phyloP scores from a whole-genome alignment of 805 yeast genomes.

The Kodamaea lidongshanica region DNA sequence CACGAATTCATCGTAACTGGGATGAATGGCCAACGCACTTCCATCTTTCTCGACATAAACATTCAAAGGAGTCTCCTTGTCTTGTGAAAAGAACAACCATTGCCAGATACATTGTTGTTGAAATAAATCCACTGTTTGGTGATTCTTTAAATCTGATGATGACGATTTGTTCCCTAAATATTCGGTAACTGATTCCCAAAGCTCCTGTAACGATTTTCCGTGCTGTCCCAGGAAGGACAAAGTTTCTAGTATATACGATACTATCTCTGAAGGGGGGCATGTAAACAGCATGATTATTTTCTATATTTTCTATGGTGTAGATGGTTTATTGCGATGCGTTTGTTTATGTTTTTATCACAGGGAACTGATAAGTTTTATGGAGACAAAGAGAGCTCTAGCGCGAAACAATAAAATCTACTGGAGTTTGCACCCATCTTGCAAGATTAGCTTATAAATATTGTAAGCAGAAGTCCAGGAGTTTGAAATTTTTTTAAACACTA shows the following conservation, averaged over 20 bases:
- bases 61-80: constrained; percentile 9
- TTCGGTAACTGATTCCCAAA: constrained; percentile 21
- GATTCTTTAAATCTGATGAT: constrained; percentile 13
- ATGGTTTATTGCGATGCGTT: no score
- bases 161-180: constrained; percentile 1
- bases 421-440: no score
- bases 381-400: no score
- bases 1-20: constrained; percentile 16
- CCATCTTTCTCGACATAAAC: constrained; percentile 12
- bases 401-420: no score
- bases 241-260: constrained; percentile 18
- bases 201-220: constrained; percentile 23
- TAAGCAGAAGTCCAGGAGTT: no score
- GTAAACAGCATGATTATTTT: constrained; percentile 12
- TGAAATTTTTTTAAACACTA: no score
- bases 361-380: no score
- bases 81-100: constrained; percentile 25
- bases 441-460: no score
- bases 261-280: constrained; percentile 17
- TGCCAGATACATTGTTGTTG: constrained; percentile 37
- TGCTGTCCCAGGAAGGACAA: constrained; percentile 29
- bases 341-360: no score
- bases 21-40: constrained; percentile 12
- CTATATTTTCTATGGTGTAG: no score
- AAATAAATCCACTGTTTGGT: constrained; percentile 25